Evolutionary conservation across 371 early-diverging fungal genomes (phyloP).

Genomic region (Capillidium rhysosporum): DNA sequence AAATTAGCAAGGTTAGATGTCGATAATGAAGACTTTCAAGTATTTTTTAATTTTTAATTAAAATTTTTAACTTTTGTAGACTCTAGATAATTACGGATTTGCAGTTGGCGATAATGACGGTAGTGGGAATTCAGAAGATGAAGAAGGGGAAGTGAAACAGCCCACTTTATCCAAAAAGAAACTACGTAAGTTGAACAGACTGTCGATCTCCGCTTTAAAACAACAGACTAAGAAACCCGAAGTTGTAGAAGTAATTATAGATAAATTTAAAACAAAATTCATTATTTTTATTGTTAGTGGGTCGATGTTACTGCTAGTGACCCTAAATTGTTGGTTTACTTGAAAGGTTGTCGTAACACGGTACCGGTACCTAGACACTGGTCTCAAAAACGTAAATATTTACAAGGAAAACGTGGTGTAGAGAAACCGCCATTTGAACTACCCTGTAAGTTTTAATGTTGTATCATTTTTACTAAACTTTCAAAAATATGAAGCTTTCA

Average conservation of each 20-base stretch:
- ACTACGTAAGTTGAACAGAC: slow-evolving; percentile 31
- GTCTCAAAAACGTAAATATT: slow-evolving; percentile 88
- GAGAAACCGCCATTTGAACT: slow-evolving; percentile 90
- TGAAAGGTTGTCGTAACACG: slow-evolving; percentile 79
- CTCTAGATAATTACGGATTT: neutral
- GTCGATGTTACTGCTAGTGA: slow-evolving; percentile 84
- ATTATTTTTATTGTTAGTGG: slow-evolving; percentile 25
- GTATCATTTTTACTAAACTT: neutral
- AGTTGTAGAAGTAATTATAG: slow-evolving; percentile 67
- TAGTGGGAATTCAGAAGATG: slow-evolving; percentile 6
- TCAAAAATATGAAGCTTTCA: slow-evolving; percentile 43
- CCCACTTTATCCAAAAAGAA: slow-evolving; percentile 29
- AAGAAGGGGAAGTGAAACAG: slow-evolving; percentile 18
- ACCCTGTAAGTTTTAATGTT: slow-evolving; percentile 30
- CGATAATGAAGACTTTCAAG: slow-evolving; percentile 8
- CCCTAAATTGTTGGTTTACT: slow-evolving; percentile 68
- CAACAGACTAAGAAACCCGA: slow-evolving; percentile 81
- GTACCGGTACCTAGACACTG: slow-evolving; percentile 95
- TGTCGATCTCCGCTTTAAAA: slow-evolving; percentile 83
- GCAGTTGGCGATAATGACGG: neutral
- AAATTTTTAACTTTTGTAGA: neutral
- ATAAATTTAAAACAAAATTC: neutral
- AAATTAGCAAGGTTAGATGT: slow-evolving; percentile 7
- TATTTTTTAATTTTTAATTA: neutral
- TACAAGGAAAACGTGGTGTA: slow-evolving; percentile 87